Conservation (phyloP, 208 protist species). For the Trypanosoma brucei region DNA sequence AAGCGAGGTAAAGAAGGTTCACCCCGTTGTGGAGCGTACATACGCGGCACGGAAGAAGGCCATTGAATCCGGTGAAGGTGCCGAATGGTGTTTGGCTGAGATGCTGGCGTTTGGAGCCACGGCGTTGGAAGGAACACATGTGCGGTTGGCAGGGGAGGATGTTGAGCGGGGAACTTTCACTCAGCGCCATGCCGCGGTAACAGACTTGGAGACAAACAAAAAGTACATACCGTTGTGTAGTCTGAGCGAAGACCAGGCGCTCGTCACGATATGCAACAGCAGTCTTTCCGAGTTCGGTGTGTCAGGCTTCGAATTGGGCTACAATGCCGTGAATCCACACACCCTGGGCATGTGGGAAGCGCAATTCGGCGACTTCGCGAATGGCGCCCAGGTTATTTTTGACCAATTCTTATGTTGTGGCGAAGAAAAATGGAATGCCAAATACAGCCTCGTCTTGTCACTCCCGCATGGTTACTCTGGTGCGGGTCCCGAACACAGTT, state of each 20-base stretch:
- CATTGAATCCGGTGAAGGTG: constrained; percentile 77
- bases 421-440: constrained; percentile 97
- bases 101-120: constrained; percentile 93
- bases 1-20: constrained; percentile 73
- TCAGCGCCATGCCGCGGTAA: constrained; percentile 94
- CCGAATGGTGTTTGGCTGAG: constrained; percentile 96
- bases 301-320: constrained; percentile 97
- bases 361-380: constrained; percentile 99
- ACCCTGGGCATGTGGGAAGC: constrained; percentile 98
- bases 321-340: constrained; percentile 93
- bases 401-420: constrained; percentile 93
- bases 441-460: constrained; percentile 93
- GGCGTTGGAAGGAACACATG: constrained; percentile 88
- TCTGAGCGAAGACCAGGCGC: constrained; percentile 69
- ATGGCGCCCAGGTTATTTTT: constrained; percentile 98
- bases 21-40: constrained; percentile 89
- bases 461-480: constrained; percentile 99
- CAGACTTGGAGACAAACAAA: constrained; percentile 92
- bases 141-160: constrained; percentile 95
- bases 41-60: constrained; percentile 81
- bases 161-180: constrained; percentile 99
- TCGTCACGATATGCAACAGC: constrained; percentile 93
- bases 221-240: constrained; percentile 81
- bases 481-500: constrained; percentile 96
- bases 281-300: constrained; percentile 96